Evolutionary conservation across 2,329 filamentous ascomycete genomes (phyloP).

Genomic region (Alternaria tenuissima): DNA sequence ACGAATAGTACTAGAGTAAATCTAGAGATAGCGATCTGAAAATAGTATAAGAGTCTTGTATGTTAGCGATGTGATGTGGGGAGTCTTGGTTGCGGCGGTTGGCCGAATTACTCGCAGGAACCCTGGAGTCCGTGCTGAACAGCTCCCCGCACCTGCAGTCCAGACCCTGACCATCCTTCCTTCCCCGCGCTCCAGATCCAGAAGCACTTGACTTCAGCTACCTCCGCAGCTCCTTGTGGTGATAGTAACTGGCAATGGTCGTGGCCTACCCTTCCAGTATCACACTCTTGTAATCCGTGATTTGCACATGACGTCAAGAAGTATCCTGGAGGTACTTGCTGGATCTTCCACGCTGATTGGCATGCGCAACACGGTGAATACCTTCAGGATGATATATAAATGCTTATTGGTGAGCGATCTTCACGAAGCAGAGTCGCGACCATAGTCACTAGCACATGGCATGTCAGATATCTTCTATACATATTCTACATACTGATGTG

Average conservation of each 20-base stretch:
- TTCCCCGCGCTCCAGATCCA: neutral
- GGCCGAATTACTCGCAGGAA: slow-evolving; percentile 14
- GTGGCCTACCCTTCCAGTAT: neutral
- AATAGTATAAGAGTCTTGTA: neutral
- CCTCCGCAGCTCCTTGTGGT: neutral
- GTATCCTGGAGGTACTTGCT: neutral
- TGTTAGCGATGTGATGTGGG: slow-evolving; percentile 1
- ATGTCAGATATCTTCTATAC: neutral
- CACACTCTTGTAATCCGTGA: too few relatives aligned
- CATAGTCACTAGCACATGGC: neutral
- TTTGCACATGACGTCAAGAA: too few relatives aligned
- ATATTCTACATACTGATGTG: neutral
- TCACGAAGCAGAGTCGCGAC: neutral
- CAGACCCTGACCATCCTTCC: slow-evolving; percentile 2
- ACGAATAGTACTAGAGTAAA: slow-evolving; percentile 2
- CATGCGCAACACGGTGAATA: neutral
- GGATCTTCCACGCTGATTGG: neutral
- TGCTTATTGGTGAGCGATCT: too few relatives aligned
- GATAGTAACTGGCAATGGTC: neutral
- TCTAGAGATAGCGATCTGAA: slow-evolving; percentile 7
- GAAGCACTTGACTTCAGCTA: neutral
- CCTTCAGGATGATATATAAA: neutral
- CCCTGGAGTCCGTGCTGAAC: slow-evolving; percentile 13
- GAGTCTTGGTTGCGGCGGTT: neutral
- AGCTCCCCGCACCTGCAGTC: slow-evolving; percentile 16